Evolutionary conservation across 2,329 filamentous ascomycete genomes (phyloP).

Genomic region (Scopulariopsis brevicaulis): DNA sequence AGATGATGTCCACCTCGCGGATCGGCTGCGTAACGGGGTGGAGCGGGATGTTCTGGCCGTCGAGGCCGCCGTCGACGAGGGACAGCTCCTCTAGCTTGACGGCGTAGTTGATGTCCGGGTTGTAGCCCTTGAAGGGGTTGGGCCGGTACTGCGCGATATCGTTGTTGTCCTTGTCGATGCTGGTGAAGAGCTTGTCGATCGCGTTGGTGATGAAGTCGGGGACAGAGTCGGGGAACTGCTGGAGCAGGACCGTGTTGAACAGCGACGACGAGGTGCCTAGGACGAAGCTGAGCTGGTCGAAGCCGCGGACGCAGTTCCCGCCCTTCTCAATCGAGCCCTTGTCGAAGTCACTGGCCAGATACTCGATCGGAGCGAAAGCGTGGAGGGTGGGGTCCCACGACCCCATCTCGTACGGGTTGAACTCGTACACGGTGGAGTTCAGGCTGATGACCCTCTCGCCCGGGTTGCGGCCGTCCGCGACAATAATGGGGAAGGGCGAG

Average conservation of each 20-base stretch:
- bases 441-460: conserved; percentile 28
- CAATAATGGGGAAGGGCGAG: conserved; percentile 35
- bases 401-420: conserved; percentile 56
- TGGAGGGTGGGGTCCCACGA: conserved; percentile 47
- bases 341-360: conserved; percentile 46
- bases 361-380: conserved; percentile 48
- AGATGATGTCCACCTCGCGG: conserved; percentile 48
- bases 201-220: conserved; percentile 28
- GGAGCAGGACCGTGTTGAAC: conserved; percentile 73
- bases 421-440: conserved; percentile 54
- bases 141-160: conserved; percentile 64
- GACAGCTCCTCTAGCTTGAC: conserved; percentile 43
- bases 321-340: conserved; percentile 33
- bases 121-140: conserved; percentile 47
- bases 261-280: conserved; percentile 75
- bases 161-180: conserved; percentile 48
- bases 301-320: conserved; percentile 44
- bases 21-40: conserved; percentile 44
- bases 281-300: conserved; percentile 69
- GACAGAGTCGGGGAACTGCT: conserved; percentile 23
- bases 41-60: conserved; percentile 69
- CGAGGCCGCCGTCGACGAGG: conserved; percentile 72
- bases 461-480: conserved; percentile 35
- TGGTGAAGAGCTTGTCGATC: conserved; percentile 35
- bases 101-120: conserved; percentile 28